Conservation (phyloP, 768 basidiomycete species). For the Cubamyces sp. region DNA sequence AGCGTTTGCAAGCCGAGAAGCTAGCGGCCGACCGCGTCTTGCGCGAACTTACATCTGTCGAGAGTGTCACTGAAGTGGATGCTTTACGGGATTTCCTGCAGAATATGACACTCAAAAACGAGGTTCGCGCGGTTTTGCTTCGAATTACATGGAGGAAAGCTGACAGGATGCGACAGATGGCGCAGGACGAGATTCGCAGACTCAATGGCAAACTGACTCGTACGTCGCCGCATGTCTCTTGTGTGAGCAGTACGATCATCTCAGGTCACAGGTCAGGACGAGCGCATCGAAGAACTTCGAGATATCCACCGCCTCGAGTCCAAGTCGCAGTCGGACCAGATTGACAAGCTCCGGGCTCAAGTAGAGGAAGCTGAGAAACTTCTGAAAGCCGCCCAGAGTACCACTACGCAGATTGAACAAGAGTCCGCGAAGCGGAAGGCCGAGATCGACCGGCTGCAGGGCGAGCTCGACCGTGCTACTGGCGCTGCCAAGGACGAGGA, state of each 20-base stretch:
- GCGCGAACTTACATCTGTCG: constrained; percentile 70
- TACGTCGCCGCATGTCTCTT: constrained; percentile 40
- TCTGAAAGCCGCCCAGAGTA: constrained; percentile 58
- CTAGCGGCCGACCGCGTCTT: constrained; percentile 68
- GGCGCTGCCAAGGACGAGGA: constrained; percentile 87
- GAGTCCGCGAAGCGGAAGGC: constrained; percentile 52
- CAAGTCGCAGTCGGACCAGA: constrained; percentile 74
- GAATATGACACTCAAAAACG: constrained; percentile 65
- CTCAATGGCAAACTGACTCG: constrained; percentile 74
- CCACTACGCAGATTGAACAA: constrained; percentile 53
- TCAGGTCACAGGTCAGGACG: constrained; percentile 69
- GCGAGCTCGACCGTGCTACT: constrained; percentile 66
- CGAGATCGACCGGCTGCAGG: constrained; percentile 61
- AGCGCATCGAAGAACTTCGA: constrained; percentile 80
- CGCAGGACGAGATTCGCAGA: constrained; percentile 79
- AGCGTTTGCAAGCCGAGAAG: constrained; percentile 74
- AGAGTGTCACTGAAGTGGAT: constrained; percentile 63
- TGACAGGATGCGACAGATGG: constrained; percentile 46
- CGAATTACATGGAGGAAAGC: background rate
- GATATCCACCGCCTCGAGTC: constrained; percentile 84
- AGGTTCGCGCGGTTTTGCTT: constrained; percentile 50
- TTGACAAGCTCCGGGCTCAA: constrained; percentile 71
- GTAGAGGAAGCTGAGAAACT: constrained; percentile 72
- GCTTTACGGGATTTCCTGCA: constrained; percentile 76
- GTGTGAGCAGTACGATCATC: background rate